Evolutionary conservation across 2,329 filamentous ascomycete species (phyloP).

Genomic region (Aspergillus sp.): DNA sequence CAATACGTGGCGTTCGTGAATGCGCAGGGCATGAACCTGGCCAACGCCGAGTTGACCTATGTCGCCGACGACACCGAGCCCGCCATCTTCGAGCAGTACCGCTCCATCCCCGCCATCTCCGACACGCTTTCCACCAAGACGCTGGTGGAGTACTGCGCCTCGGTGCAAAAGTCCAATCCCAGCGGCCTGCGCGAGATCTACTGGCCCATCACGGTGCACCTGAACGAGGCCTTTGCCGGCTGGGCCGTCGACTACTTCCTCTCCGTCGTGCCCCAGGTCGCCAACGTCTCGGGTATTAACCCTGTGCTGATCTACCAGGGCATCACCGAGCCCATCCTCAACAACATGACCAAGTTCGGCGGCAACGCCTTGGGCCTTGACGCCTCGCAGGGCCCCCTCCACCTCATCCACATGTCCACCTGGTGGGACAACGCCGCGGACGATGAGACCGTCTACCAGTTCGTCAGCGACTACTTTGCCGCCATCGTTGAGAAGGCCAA

Average conservation of each 20-base stretch:
- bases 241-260: conserved; percentile 11
- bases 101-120: conserved; percentile 28
- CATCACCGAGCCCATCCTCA: conserved; percentile 30
- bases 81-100: conserved; percentile 37
- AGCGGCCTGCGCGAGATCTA: conserved; percentile 31
- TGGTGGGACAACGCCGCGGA: conserved; percentile 33
- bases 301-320: conserved; percentile 28
- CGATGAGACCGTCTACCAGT: conserved; percentile 27
- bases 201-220: conserved; percentile 31
- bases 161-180: conserved; percentile 34
- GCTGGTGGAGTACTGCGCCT: conserved; percentile 30
- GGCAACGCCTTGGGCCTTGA: conserved; percentile 11
- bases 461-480: conserved; percentile 21
- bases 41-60: conserved; percentile 38
- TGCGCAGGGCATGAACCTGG: conserved; percentile 23
- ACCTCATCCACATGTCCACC: conserved; percentile 27
- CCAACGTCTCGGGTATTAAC: not conserved
- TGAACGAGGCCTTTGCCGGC: conserved; percentile 27
- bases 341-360: conserved; percentile 23
- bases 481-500: conserved; percentile 10
- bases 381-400: not conserved
- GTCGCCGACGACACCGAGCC: conserved; percentile 35
- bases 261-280: not conserved
- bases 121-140: conserved; percentile 29
- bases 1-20: conserved; percentile 33